phyloP scores from a whole-genome alignment of 225 moss, liverwort and hornwort genomes.

The Polytrichum formosum region DNA sequence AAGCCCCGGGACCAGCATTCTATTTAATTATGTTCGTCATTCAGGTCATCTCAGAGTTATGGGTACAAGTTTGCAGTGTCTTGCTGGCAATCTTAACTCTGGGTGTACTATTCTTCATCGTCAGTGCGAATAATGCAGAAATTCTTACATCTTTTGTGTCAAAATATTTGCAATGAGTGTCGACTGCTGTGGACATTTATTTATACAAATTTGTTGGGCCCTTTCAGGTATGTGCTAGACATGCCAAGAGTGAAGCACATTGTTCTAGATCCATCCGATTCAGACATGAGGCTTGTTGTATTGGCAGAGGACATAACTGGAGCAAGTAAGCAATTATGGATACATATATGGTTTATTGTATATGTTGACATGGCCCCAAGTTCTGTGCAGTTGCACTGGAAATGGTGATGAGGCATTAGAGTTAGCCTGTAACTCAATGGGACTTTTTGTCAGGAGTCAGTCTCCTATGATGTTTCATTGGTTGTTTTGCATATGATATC shows the following conservation, averaged over 20 bases:
- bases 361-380: no score
- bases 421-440: no score
- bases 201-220: no score
- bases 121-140: neutral
- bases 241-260: conserved; percentile 88
- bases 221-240: conserved; percentile 62
- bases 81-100: no score
- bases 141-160: neutral
- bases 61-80: no score
- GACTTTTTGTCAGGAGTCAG: no score
- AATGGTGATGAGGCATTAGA: no score
- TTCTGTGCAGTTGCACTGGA: no score
- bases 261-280: conserved; percentile 62
- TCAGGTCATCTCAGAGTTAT: neutral
- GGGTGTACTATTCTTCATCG: neutral
- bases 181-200: no score
- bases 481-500: no score
- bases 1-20: conserved; percentile 1
- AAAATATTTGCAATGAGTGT: neutral
- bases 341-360: neutral
- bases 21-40: neutral
- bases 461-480: no score
- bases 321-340: conserved; percentile 29
- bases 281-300: conserved; percentile 68
- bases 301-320: conserved; percentile 46